Conservation (phyloP, 129 eudicot genomes). For the Saposhnikovia divaricata region DNA sequence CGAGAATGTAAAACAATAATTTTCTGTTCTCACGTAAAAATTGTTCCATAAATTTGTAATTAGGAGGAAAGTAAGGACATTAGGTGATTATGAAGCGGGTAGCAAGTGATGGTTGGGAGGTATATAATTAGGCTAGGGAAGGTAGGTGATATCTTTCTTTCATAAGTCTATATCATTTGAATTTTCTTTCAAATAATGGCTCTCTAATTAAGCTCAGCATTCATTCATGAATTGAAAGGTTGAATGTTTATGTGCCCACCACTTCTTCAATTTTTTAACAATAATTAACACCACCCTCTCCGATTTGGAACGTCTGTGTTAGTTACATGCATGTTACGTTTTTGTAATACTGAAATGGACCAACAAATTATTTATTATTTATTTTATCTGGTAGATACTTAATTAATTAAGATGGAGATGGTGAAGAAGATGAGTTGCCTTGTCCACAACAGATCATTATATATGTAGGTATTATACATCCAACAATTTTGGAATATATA, state of each 20-base stretch:
- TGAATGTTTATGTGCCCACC: background rate
- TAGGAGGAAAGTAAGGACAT: background rate
- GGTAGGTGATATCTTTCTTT: slow-evolving; percentile 8
- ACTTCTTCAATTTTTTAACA: background rate
- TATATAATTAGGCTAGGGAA: background rate
- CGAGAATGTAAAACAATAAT: too few relatives aligned
- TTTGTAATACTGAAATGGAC: background rate
- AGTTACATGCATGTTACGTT: background rate
- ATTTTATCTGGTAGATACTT: background rate
- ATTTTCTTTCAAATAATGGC: background rate
- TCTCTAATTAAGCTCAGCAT: background rate
- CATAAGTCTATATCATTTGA: background rate
- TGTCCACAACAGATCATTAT: background rate
- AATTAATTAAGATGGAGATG: background rate
- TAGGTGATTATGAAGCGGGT: background rate
- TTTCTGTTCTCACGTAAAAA: too few relatives aligned
- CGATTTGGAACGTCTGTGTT: background rate
- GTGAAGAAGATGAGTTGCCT: background rate
- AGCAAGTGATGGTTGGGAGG: slow-evolving; percentile 6
- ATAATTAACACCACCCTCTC: slow-evolving; percentile 8
- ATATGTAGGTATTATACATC: background rate
- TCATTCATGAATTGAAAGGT: background rate
- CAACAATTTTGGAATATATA: background rate
- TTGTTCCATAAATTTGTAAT: too few relatives aligned
- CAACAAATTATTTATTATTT: background rate